Conservation (phyloP, 495 filamentous ascomycete species). For the Xylaria cubensis region DNA sequence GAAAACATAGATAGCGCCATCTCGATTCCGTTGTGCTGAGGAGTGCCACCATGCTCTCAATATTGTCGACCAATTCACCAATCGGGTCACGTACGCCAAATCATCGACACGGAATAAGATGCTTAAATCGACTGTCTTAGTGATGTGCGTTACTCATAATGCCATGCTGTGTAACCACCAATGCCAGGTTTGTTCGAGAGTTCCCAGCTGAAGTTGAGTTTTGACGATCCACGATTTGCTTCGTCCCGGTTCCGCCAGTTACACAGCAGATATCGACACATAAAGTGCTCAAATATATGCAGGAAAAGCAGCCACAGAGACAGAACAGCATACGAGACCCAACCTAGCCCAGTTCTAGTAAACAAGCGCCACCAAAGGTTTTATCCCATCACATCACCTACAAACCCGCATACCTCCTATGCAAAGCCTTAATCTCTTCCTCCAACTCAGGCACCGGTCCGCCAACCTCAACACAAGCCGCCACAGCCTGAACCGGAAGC, state of each 20-base stretch:
- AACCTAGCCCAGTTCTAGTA: not conserved
- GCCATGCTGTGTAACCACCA: not conserved
- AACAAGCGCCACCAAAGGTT: not conserved
- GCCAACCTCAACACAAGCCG: conserved; percentile 13
- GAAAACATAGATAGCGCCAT: not conserved
- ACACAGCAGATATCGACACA: not conserved
- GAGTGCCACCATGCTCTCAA: not conserved
- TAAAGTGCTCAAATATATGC: not conserved
- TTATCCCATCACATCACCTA: not conserved
- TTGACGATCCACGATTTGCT: not conserved
- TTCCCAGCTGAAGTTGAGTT: not conserved
- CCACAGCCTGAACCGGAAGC: not conserved
- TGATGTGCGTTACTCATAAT: not conserved
- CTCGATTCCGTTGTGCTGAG: not conserved
- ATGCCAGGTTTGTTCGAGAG: too few species aligned
- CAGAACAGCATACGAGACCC: not conserved
- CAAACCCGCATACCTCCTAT: conserved; percentile 13
- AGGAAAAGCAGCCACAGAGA: not conserved
- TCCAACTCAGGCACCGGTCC: conserved; percentile 29
- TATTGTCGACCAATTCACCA: not conserved
- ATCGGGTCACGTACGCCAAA: not conserved
- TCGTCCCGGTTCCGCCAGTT: not conserved
- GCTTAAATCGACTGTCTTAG: not conserved
- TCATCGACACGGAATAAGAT: not conserved
- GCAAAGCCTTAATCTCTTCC: conserved; percentile 18